phyloP scores from a whole-genome alignment of 2,329 filamentous ascomycete species.

The Ceratocystis lukuohia region DNA sequence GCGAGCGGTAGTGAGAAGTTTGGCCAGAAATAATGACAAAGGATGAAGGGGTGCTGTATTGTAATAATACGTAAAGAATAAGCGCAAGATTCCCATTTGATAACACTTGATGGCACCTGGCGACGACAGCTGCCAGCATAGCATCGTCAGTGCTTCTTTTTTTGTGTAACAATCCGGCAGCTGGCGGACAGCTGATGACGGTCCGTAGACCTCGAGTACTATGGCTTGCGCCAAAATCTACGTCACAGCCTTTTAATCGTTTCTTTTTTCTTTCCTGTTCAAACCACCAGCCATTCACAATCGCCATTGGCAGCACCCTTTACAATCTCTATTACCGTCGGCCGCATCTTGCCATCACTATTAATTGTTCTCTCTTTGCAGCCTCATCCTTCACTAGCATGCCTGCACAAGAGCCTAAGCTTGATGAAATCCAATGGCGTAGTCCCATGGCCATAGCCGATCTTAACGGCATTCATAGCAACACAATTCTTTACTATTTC shows the following conservation, averaged over 20 bases:
- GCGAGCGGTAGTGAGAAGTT: constrained; percentile 19
- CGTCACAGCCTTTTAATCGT: neutral
- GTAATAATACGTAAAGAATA: neutral
- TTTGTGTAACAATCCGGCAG: neutral
- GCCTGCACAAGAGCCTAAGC: constrained; percentile 37
- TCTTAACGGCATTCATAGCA: constrained; percentile 49
- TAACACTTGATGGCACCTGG: neutral
- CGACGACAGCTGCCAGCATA: neutral
- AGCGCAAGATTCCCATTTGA: neutral
- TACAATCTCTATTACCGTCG: no score
- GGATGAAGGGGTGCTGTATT: no score
- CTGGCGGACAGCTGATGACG: neutral
- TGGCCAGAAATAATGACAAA: neutral
- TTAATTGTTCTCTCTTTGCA: neutral
- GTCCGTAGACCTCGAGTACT: neutral
- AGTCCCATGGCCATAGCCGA: constrained; percentile 36
- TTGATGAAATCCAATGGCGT: constrained; percentile 57
- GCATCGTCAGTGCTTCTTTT: neutral
- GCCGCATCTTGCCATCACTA: neutral
- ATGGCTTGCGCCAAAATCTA: neutral
- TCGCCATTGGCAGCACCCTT: neutral
- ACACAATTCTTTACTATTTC: constrained; percentile 55
- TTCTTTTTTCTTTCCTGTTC: neutral
- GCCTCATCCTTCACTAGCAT: constrained; percentile 24
- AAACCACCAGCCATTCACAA: neutral